Base-by-base conservation (phyloP, 1,139 yeast species). In the Geotrichum fermentans region DNA sequence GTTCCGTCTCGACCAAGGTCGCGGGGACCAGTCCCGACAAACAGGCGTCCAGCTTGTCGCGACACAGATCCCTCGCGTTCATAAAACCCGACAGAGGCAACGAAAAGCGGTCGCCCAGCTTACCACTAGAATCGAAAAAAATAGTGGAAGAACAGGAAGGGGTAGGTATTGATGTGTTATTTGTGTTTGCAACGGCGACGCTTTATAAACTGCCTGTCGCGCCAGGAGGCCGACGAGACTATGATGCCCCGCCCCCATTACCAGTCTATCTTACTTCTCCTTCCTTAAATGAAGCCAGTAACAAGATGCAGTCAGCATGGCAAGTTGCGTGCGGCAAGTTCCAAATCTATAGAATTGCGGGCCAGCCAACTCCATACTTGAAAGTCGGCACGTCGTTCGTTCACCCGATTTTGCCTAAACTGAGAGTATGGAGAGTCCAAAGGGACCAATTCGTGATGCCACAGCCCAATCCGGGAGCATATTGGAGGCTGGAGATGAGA, bases 381-480 rank as follows among this genome's bases (percentile, higher is more conserved):
- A 71, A 73, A n/a, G 78, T 83, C 59, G 83, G 83, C 2, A 66
- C 76, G 17, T 18, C 28, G 7, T 73, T 79, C 43, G 75, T 77
- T 3, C 83, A 83, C 59, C 90, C 92, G 1, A 73, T 83, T n/a
- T 64, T 83, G 45, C 85, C 86, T 2, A 74, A 73, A 52, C 65
- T 79, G 45, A 77, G 80, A 58, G 70, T 83, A 1, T 67, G 83
- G 49, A 71, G 85, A 53, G 73, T 79, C 1, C 72, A 69, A 26
- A 59, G 62, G 43, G 73, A 73, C 54, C 81, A 79, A 52, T 82
- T 82, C 58, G 71, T 83, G 1, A 60, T 83, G 32, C 85, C 89
- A 1, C 70, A 83, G 56, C 78, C 79, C 10, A 82, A 82, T 55
- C 90, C 90, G 0, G 83, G 81, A 52, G 67, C 88, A 56, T 83